Evolutionary conservation across 495 filamentous ascomycete genomes (phyloP).

Genomic region (Penicillium pulvis): DNA sequence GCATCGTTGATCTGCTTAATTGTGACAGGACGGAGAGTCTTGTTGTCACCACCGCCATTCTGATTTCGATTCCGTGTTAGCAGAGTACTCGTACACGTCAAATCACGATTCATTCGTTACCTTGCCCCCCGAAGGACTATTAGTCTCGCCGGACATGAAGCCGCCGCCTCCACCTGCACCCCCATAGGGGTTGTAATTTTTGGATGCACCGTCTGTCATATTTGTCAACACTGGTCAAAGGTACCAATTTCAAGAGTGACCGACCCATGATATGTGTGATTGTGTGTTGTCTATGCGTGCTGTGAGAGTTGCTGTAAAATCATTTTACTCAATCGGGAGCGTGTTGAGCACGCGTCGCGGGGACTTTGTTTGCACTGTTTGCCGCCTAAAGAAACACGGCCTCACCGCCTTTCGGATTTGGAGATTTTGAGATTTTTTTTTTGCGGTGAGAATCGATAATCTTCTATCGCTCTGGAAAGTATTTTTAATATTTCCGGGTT

Average conservation of each 20-base stretch:
- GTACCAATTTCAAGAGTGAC: neutral
- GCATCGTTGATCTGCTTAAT: conserved; percentile 91
- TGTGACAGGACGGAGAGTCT: conserved; percentile 87
- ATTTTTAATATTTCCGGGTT: neutral
- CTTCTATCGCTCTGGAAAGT: neutral
- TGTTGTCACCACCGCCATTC: conserved; percentile 50
- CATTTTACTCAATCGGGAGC: conserved; percentile 51
- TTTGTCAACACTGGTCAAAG: conserved; percentile 6
- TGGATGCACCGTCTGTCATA: conserved; percentile 30
- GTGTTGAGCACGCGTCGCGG: conserved; percentile 46
- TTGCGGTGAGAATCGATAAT: conserved; percentile 14
- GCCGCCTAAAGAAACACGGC: no score
- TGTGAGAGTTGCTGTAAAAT: conserved; percentile 9
- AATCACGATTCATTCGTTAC: conserved; percentile 16
- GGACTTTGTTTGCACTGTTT: conserved; percentile 32
- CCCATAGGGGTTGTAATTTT: conserved; percentile 58
- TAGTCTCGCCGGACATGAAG: conserved; percentile 59
- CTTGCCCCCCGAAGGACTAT: conserved; percentile 49
- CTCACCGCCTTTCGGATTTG: conserved; percentile 40
- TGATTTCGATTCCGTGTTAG: conserved; percentile 4
- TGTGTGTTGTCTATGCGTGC: conserved; percentile 9
- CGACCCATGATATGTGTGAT: conserved; percentile 35
- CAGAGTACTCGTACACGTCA: neutral
- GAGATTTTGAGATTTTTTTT: conserved; percentile 25
- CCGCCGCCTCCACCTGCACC: conserved; percentile 59